Evolutionary conservation across 495 filamentous ascomycete genomes (phyloP).

Genomic region (Geopyxis carbonaria): DNA sequence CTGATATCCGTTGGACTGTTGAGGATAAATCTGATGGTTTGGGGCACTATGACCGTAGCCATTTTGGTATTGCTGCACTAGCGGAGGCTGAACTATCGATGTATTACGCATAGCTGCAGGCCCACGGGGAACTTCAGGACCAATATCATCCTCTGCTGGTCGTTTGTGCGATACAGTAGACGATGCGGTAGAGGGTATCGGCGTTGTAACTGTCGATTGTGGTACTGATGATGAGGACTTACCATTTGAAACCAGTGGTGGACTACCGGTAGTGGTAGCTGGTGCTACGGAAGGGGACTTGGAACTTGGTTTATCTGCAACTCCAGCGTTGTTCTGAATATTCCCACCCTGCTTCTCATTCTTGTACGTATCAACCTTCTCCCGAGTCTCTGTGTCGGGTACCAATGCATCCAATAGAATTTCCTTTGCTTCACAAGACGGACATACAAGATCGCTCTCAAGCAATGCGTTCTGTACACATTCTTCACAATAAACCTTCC

Average conservation of each 20-base stretch:
- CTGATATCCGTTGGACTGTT: conserved; percentile 16
- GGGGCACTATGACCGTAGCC: conserved; percentile 9
- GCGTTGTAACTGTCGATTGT: conserved; percentile 35
- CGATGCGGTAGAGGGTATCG: conserved; percentile 28
- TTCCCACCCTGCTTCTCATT: conserved; percentile 46
- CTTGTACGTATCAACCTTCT: conserved; percentile 65
- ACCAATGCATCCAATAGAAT: conserved; percentile 84
- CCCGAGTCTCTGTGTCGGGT: conserved; percentile 55
- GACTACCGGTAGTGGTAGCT: background rate
- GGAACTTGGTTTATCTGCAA: background rate
- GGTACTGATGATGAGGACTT: conserved; percentile 2
- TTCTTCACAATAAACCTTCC: conserved; percentile 93
- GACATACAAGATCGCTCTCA: conserved; percentile 92
- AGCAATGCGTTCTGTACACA: conserved; percentile 96
- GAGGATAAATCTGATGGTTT: conserved; percentile 4
- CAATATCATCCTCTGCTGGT: conserved; percentile 53
- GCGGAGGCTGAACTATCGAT: conserved; percentile 18
- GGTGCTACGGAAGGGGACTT: background rate
- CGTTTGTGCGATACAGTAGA: conserved; percentile 51
- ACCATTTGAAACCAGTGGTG: background rate
- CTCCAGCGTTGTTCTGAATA: conserved; percentile 1
- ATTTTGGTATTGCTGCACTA: conserved; percentile 1
- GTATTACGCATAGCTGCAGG: conserved; percentile 32
- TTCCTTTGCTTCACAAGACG: conserved; percentile 72
- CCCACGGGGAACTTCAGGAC: conserved; percentile 23